phyloP scores from a whole-genome alignment of 176 grass and related monocot genomes.

The Hsuehochloa calcarea region DNA sequence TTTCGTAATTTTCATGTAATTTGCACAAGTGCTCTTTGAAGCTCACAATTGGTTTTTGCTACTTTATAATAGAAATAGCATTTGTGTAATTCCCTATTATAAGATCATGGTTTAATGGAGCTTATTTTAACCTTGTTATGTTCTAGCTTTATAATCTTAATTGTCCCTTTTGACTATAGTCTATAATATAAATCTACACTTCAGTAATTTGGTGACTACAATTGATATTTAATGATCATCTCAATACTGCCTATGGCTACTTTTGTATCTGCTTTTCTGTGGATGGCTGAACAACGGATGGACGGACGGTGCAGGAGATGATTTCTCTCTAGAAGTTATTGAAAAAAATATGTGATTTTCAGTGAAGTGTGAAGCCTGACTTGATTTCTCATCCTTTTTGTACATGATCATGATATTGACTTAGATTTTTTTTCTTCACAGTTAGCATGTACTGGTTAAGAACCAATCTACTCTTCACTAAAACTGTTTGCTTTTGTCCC shows the following conservation, averaged over 20 bases:
- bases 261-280: background rate
- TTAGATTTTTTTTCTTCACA: background rate
- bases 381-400: background rate
- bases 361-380: background rate
- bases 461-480: background rate
- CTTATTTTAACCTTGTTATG: background rate
- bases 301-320: background rate
- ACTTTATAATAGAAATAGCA: background rate
- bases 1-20: background rate
- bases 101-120: constrained; percentile 3
- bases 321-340: background rate
- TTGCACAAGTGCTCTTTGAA: background rate
- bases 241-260: background rate
- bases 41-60: background rate
- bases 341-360: background rate
- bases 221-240: constrained; percentile 1
- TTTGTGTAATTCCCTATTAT: background rate
- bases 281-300: background rate
- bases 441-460: background rate
- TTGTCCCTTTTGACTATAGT: background rate
- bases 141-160: constrained; percentile 7
- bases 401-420: background rate
- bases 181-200: background rate
- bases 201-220: background rate
- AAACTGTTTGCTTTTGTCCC: constrained; percentile 1